These are phyloP conservation scores for Verticillium zaregamsianum DNA, from an alignment of 2,329 filamentous ascomycete species.

Conservation along the genomic window DNA sequence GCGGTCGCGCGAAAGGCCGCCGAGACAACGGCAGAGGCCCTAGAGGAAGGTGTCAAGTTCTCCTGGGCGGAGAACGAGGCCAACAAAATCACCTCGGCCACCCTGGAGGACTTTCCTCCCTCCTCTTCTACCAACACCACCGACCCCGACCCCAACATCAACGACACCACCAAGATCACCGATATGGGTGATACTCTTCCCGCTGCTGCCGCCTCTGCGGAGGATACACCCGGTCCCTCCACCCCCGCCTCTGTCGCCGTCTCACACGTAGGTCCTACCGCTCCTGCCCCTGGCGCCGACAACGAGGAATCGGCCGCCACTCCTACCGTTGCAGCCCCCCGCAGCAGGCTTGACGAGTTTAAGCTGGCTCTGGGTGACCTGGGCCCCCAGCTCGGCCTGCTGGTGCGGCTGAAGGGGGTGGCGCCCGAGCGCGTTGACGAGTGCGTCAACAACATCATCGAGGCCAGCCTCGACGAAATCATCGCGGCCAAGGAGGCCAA, in stretches of 20 bases:
- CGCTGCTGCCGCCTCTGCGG: background rate
- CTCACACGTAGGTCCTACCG: background rate
- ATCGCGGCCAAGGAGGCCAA: background rate
- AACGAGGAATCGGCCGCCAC: background rate
- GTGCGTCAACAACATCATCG: background rate
- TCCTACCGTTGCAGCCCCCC: background rate
- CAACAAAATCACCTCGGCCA: background rate
- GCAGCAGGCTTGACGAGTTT: background rate
- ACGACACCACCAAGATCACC: background rate
- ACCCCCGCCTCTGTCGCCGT: background rate
- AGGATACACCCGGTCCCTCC: too few relatives aligned
- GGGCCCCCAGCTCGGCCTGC: background rate
- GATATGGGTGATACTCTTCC: background rate
- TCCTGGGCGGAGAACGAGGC: background rate
- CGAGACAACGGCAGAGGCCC: background rate
- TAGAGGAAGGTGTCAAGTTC: constrained; percentile 1
- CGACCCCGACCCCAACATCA: background rate
- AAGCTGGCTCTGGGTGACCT: background rate
- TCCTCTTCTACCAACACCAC: background rate
- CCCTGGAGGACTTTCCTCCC: background rate
- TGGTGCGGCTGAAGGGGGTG: background rate
- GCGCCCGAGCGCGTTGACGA: background rate
- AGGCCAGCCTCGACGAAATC: background rate
- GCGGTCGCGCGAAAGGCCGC: background rate
- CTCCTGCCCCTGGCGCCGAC: background rate